A percentile compares a stretch with the other conserved stretches of the same genome.
These are phyloP conservation scores for Fusarium siculi DNA, from an alignment of 2,329 filamentous ascomycete species.

Conservation along the genomic window DNA sequence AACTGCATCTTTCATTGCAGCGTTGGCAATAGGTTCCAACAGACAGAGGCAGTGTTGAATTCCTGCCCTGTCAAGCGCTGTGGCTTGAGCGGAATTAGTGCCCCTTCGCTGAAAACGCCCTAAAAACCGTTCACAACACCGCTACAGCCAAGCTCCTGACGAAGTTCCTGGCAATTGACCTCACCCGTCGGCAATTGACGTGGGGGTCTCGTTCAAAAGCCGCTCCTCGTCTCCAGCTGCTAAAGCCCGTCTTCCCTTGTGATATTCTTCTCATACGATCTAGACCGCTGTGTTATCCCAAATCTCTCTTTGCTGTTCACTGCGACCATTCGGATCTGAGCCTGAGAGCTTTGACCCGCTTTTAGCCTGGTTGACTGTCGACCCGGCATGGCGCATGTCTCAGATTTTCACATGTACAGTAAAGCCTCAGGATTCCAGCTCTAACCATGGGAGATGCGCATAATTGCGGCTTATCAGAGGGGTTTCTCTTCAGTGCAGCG, in stretches of 20 bases:
- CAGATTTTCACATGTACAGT: neutral
- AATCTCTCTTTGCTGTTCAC: neutral
- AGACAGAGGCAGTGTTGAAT: neutral
- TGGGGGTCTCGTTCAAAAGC: neutral
- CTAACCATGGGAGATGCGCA: neutral
- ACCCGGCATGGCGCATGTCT: neutral
- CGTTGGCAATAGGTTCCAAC: fast-evolving
- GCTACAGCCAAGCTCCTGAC: neutral
- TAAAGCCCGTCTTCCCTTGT: neutral
- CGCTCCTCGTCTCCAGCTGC: neutral
- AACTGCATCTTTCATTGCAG: fast-evolving
- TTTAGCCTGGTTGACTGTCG: neutral
- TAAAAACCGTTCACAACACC: neutral
- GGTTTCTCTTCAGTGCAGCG: too few relatives aligned
- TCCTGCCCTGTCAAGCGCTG: neutral
- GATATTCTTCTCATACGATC: neutral
- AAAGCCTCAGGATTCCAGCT: neutral
- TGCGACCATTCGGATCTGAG: neutral
- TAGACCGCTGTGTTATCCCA: neutral
- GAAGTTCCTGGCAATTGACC: neutral
- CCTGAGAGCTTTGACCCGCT: neutral
- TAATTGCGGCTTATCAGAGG: neutral
- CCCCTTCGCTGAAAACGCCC: too few relatives aligned
- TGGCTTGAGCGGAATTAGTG: neutral
- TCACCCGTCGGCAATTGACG: neutral